phyloP scores from a whole-genome alignment of 192 early-diverging fungal species.

The Coemansia erecta region DNA sequence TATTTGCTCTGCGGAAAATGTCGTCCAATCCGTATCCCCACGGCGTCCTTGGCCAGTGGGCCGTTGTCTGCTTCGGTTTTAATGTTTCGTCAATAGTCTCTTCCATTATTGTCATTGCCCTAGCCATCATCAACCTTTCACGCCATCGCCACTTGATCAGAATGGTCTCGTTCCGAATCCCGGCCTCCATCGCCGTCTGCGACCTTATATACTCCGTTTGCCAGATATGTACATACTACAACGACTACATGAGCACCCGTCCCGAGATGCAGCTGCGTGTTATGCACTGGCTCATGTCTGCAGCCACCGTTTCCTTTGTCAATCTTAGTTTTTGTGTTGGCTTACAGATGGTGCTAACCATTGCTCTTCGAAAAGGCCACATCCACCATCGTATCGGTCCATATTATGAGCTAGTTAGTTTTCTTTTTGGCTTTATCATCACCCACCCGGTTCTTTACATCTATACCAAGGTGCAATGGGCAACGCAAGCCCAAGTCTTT shows the following conservation, averaged over 20 bases:
- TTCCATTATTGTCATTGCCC: constrained; percentile 25
- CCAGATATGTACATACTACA: constrained; percentile 39
- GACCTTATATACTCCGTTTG: constrained; percentile 40
- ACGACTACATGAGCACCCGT: constrained; percentile 29
- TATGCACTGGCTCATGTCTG: constrained; percentile 48
- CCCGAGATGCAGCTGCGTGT: constrained; percentile 30
- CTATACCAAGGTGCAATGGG: constrained; percentile 38
- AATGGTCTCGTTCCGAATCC: constrained; percentile 26
- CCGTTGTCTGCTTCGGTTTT: constrained; percentile 39
- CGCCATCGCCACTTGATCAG: constrained; percentile 2
- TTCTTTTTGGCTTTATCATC: constrained; percentile 34
- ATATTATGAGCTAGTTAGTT: constrained; percentile 29
- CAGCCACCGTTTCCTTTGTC: constrained; percentile 25
- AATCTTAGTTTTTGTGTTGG: constrained; percentile 33
- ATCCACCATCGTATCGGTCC: constrained; percentile 21
- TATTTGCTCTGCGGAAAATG: constrained; percentile 5
- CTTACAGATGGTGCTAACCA: constrained; percentile 17
- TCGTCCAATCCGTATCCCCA: constrained; percentile 14
- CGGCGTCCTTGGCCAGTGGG: constrained; percentile 42
- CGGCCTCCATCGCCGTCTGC: constrained; percentile 35
- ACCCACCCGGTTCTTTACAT: constrained; percentile 44
- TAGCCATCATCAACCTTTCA: neutral
- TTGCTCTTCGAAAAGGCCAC: neutral
- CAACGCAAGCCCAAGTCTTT: constrained; percentile 23
- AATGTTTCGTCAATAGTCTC: constrained; percentile 37